Percentiles rank a stretch among this genome's conserved stretches.
Conservation (phyloP, 495 filamentous ascomycete genomes). For the Xylaria longipes region DNA sequence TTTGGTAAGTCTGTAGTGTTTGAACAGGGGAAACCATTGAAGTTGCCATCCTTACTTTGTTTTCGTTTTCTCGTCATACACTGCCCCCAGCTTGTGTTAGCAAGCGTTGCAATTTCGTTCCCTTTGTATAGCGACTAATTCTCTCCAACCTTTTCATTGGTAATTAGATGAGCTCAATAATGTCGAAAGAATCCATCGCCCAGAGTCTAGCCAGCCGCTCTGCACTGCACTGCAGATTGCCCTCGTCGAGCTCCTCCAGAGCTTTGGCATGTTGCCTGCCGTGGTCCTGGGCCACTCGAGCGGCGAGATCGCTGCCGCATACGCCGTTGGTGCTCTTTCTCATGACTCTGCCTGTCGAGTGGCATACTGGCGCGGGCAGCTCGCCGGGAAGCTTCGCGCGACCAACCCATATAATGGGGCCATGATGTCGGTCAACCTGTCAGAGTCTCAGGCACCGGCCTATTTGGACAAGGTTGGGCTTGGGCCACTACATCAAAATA, state of each 20-base stretch:
- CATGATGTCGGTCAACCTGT: constrained; percentile 49
- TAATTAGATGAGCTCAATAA: constrained; percentile 25
- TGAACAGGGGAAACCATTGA: constrained; percentile 20
- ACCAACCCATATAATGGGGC: constrained; percentile 35
- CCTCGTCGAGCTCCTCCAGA: constrained; percentile 55
- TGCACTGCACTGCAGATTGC: constrained; percentile 53
- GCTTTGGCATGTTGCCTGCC: constrained; percentile 50
- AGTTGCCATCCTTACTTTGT: too few species aligned
- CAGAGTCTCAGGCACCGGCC: constrained; percentile 26
- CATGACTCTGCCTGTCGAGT: constrained; percentile 53
- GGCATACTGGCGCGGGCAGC: constrained; percentile 48
- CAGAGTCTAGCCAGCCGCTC: constrained; percentile 46
- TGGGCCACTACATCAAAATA: too few species aligned
- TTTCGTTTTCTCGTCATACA: too few species aligned
- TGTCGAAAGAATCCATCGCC: constrained; percentile 42
- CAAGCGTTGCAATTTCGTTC: too few species aligned
- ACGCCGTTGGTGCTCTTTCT: constrained; percentile 48
- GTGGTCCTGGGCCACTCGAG: constrained; percentile 62
- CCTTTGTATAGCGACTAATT: too few species aligned
- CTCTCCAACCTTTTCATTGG: constrained; percentile 20
- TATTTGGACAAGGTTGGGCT: constrained; percentile 36
- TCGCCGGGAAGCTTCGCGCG: constrained; percentile 36
- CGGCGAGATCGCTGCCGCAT: constrained; percentile 60
- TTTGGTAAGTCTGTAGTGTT: constrained; percentile 37
- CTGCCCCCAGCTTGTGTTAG: too few species aligned